These are phyloP conservation scores for Eimeria necatrix DNA, from an alignment of 169 alveolate genomes.

Conservation along the genomic window DNA sequence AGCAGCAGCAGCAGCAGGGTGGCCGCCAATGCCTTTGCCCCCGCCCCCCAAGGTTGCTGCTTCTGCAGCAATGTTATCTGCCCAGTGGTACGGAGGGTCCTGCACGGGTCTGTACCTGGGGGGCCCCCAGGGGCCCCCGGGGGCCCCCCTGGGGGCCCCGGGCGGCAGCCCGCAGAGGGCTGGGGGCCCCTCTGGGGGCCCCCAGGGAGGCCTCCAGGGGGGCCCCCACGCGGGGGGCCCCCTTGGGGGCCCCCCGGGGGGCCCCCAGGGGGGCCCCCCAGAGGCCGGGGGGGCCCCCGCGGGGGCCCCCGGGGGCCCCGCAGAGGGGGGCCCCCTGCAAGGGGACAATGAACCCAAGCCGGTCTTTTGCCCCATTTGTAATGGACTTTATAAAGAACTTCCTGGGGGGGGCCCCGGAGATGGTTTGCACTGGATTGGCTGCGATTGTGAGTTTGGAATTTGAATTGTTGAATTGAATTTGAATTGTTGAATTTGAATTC, in stretches of 20 bases:
- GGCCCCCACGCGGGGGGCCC: not conserved
- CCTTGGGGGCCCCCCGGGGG: no score
- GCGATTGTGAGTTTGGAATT: constrained; percentile 81
- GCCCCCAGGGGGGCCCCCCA: no score
- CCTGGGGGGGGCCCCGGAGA: constrained; percentile 82
- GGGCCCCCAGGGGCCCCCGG: constrained; percentile 16
- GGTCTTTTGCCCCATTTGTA: constrained; percentile 80
- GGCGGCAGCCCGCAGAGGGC: not conserved
- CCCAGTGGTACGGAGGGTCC: constrained; percentile 73
- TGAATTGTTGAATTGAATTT: no score
- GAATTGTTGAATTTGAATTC: no score
- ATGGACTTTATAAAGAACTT: constrained; percentile 73
- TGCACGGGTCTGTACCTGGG: constrained; percentile 9
- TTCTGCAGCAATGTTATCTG: constrained; percentile 41
- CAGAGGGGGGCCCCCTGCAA: constrained; percentile 34
- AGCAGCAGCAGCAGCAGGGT: constrained; percentile 44
- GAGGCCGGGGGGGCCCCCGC: no score
- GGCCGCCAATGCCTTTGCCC: constrained; percentile 21
- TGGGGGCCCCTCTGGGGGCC: not conserved
- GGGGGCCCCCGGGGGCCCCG: not conserved
- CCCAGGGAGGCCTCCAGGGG: not conserved
- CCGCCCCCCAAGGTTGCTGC: constrained; percentile 38
- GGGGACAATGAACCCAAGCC: constrained; percentile 58
- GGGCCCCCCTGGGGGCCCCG: not conserved
- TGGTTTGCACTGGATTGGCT: constrained; percentile 80